A percentile compares a stretch with the other conserved stretches of the same genome.
phyloP scores from a whole-genome alignment of 192 early-diverging fungal species.

The Coemansia sp. region DNA sequence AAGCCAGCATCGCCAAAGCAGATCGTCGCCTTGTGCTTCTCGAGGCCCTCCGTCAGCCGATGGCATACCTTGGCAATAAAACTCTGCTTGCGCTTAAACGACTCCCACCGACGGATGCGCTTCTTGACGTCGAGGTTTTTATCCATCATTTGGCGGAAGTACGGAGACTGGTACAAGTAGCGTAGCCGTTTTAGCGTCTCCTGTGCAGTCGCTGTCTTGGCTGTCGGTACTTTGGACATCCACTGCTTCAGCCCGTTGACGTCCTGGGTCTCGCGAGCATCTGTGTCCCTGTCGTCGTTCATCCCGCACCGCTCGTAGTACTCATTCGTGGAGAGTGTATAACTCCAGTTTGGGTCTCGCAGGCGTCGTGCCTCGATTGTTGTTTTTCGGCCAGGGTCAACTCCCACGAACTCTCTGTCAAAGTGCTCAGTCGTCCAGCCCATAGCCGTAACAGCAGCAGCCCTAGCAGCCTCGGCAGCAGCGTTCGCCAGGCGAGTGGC shows the following conservation, averaged over 20 bases:
- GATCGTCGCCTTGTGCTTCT: background rate
- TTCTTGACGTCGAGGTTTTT: background rate
- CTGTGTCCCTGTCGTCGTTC: background rate
- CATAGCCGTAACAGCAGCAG: too few species aligned
- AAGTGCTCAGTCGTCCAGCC: too few species aligned
- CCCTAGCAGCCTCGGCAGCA: background rate
- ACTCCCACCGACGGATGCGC: background rate
- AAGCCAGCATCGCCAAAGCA: background rate
- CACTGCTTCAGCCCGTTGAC: background rate
- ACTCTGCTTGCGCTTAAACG: background rate
- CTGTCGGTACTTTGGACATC: background rate
- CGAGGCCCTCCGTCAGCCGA: background rate
- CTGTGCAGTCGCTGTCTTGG: background rate
- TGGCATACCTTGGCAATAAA: background rate
- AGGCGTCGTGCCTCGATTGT: too few species aligned
- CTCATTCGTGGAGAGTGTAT: background rate
- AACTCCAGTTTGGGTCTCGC: too few species aligned
- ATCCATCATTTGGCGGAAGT: background rate
- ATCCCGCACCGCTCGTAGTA: background rate
- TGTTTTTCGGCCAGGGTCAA: too few species aligned
- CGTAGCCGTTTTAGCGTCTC: background rate
- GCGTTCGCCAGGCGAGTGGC: background rate
- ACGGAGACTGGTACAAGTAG: background rate
- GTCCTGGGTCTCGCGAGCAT: background rate
- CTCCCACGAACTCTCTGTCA: too few species aligned